Conservation (phyloP, 1,284 basidiomycete species). For the Fistulinella cinereoalba region DNA sequence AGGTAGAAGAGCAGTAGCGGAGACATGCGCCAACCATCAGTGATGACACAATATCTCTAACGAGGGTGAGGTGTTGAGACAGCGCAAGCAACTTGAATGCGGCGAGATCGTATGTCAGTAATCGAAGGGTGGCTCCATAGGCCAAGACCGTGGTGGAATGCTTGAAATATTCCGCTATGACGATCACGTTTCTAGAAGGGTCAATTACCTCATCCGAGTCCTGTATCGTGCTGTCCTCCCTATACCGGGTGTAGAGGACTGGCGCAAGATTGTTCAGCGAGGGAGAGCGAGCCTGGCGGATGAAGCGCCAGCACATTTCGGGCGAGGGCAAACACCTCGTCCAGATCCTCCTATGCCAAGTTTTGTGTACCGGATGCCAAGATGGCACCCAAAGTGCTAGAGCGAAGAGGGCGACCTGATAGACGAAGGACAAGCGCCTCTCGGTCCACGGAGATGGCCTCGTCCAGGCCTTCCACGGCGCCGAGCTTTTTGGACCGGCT, state of each 20-base stretch:
- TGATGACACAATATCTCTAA: slow-evolving; percentile 3
- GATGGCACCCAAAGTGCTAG: not conserved
- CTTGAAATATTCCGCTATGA: not conserved
- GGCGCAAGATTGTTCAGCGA: not conserved
- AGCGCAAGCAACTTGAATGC: too few species aligned
- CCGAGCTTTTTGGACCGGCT: not conserved
- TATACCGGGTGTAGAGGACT: not conserved
- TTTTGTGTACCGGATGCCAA: not conserved
- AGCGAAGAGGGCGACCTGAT: not conserved
- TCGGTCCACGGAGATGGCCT: not conserved
- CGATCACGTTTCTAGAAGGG: not conserved
- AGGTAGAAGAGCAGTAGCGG: not conserved
- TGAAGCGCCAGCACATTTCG: not conserved
- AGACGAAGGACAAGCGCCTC: not conserved
- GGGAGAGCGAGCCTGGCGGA: not conserved
- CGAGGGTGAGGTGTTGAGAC: too few species aligned
- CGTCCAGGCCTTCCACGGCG: not conserved
- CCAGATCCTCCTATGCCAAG: not conserved
- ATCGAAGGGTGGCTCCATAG: slow-evolving; percentile 3
- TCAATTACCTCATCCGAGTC: not conserved
- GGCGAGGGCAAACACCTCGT: slow-evolving; percentile 1
- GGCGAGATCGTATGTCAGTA: not conserved
- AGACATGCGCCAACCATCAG: not conserved
- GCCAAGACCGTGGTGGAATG: slow-evolving; percentile 6
- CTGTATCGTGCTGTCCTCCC: not conserved